Evolutionary conservation across 1,284 basidiomycete genomes (phyloP), one percentile per base, ranked within the genome.

Genomic region (Ganoderma meredithae): DNA sequence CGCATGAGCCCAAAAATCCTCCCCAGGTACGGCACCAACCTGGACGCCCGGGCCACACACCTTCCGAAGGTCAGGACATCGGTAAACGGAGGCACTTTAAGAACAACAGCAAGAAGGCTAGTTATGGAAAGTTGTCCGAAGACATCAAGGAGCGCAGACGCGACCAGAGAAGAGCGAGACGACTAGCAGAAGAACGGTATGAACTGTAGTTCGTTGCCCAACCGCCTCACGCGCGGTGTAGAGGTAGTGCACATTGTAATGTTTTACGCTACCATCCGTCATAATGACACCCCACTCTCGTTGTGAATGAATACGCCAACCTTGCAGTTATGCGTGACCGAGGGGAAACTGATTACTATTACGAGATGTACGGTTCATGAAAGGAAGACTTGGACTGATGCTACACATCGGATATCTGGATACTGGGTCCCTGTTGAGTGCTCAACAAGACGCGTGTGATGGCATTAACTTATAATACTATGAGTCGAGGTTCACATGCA

Each of bases 361-460:
- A 63, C 25, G 33, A 36, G 65, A 61, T 60, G 47, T 64, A 64
- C n/a, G 39, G 22, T 59, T 59, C 12, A 31, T 39, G 17, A 39
- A 40, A 53, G 19, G 33, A 66, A 63, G 68, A 58, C 27, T 27
- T 43, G 6, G 7, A 43, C 25, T n/a, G 19, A 8, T 25, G 59
- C 68, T 78, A 81, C 31, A 77, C 70, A 75, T 92, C 90, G 63
- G 84, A 82, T 76, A 95, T 87, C 72, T 86, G 88, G 77, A 97
- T 95, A 22, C 93, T 92, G 25, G 96, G 96, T 19, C 95, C 95
- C 76, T 93, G 91, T 44, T 88, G 90, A 33, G 95, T 95, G 80
- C 93, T 95, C 65, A 98, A 85, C 72, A 95, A 85, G 27, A 96
- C 90, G 72, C 90, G 90, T 44, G 82, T 85, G 74, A 96, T 92